Evolutionary conservation across 805 yeast genomes (phyloP).

Genomic region (Yamadazyma tumulicola): DNA sequence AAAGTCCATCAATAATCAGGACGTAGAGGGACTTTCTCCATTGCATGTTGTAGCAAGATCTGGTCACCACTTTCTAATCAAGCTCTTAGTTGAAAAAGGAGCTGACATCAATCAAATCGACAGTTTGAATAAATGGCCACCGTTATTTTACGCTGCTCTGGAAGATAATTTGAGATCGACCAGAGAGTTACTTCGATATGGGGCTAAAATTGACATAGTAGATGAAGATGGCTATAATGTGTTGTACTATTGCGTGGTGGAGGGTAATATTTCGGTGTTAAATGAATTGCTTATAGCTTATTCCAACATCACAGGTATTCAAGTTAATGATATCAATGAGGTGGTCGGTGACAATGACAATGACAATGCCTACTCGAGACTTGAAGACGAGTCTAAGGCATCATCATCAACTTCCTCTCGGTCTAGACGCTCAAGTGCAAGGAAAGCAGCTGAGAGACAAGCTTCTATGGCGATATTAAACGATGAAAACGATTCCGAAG

Average conservation of each 20-base stretch:
- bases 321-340: conserved; percentile 2
- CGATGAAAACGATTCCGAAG: conserved; percentile 35
- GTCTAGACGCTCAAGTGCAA: not conserved
- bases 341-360: conserved; percentile 2
- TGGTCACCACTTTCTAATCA: conserved; percentile 70
- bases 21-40: conserved; percentile 88
- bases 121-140: conserved; percentile 90
- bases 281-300: conserved; percentile 56
- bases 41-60: conserved; percentile 84
- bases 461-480: conserved; percentile 25
- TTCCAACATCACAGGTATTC: conserved; percentile 10
- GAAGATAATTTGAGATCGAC: conserved; percentile 79
- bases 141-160: conserved; percentile 83
- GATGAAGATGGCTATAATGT: conserved; percentile 84
- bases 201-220: conserved; percentile 63
- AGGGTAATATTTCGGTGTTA: conserved; percentile 83
- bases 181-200: conserved; percentile 61
- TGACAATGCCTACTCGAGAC: not conserved
- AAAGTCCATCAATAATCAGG: conserved; percentile 47
- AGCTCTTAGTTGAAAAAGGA: conserved; percentile 65
- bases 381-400: not conserved
- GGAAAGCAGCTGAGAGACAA: conserved; percentile 2
- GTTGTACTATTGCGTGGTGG: conserved; percentile 87
- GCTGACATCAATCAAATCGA: conserved; percentile 74
- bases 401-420: not conserved